Percentiles rank a stretch among this genome's conserved stretches.
Conservation (phyloP, 345 rosid genomes). For the Arabidopsis suecica region DNA sequence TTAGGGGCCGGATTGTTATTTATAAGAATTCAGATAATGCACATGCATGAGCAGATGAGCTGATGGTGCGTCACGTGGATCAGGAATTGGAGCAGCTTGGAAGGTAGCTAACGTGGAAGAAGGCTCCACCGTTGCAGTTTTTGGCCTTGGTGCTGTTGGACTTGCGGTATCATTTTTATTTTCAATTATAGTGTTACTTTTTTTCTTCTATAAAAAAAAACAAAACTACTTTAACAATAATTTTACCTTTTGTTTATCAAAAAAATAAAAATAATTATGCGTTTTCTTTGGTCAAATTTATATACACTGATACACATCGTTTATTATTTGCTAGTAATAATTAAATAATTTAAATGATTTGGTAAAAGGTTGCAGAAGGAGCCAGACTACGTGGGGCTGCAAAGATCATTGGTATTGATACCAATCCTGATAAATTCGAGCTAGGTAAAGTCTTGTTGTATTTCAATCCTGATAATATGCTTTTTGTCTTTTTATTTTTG, state of each 20-base stretch:
- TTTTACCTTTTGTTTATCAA: no score
- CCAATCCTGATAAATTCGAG: slow-evolving; percentile 66
- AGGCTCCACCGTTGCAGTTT: slow-evolving; percentile 69
- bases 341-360: slow-evolving; percentile 1
- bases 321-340: background rate
- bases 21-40: background rate
- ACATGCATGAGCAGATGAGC: background rate
- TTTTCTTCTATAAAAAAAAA: background rate
- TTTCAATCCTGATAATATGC: background rate
- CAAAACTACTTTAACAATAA: no score
- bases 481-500: background rate
- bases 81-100: slow-evolving; percentile 81
- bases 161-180: slow-evolving; percentile 58
- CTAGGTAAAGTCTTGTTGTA: slow-evolving; percentile 43
- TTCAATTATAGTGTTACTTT: background rate
- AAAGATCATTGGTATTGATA: slow-evolving; percentile 67
- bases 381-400: slow-evolving; percentile 65
- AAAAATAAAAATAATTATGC: no score
- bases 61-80: background rate
- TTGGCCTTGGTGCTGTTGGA: slow-evolving; percentile 81
- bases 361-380: slow-evolving; percentile 67
- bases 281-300: background rate
- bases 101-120: slow-evolving; percentile 61
- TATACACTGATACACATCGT: no score
- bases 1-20: background rate